These are phyloP conservation scores for Phytophthora rubi DNA, from an alignment of 352 stramenopile genomes.

Conservation along the genomic window DNA sequence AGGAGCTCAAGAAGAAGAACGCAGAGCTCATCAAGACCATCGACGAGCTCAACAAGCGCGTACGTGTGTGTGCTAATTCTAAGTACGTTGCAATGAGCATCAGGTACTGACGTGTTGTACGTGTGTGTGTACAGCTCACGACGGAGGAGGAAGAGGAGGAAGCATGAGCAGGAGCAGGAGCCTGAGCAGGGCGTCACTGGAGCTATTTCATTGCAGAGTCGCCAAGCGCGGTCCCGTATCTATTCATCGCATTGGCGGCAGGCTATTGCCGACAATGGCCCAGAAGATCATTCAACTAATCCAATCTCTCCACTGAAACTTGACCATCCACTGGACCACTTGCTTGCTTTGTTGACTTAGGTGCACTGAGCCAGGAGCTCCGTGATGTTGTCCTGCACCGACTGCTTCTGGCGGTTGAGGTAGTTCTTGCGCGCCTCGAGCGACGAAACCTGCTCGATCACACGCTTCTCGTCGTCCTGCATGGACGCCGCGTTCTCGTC, in stretches of 20 bases:
- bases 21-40: conserved; percentile 90
- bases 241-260: conserved; percentile 18
- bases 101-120: background rate
- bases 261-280: background rate
- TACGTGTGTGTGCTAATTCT: conserved; percentile 17
- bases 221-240: conserved; percentile 19
- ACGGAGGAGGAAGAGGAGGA: conserved; percentile 74
- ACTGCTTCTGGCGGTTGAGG: conserved; percentile 78
- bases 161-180: conserved; percentile 13
- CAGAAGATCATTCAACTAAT: conserved; percentile 22
- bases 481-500: conserved; percentile 64
- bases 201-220: background rate
- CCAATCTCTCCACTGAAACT: conserved; percentile 28
- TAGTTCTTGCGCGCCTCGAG: conserved; percentile 86
- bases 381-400: conserved; percentile 84
- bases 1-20: conserved; percentile 94
- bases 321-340: background rate
- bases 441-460: conserved; percentile 75
- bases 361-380: conserved; percentile 81
- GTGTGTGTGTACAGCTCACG: conserved; percentile 45
- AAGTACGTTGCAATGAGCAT: background rate
- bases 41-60: conserved; percentile 91
- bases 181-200: too few species aligned
- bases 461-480: conserved; percentile 59
- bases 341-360: conserved; percentile 12